Evolutionary conservation across 768 basidiomycete genomes (phyloP).

Genomic region (Dioszegia aurantiaca): DNA sequence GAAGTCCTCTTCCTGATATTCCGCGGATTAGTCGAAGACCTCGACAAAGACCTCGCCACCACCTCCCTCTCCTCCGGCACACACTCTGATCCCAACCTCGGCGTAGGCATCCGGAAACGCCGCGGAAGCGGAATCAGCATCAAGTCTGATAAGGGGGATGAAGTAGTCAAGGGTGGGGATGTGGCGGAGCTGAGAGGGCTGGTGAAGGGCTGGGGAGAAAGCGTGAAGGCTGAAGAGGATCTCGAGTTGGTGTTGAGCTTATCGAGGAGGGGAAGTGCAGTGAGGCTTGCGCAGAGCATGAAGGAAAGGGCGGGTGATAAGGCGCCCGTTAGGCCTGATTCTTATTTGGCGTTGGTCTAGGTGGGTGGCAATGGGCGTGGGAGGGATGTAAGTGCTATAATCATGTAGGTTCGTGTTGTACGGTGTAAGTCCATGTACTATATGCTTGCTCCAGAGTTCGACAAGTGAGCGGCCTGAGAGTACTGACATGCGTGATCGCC

Average conservation of each 20-base stretch:
- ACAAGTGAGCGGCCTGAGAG: too few relatives aligned
- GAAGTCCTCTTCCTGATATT: conserved; percentile 95
- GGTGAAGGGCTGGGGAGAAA: conserved; percentile 12
- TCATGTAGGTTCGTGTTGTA: too few relatives aligned
- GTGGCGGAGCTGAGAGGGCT: conserved; percentile 14
- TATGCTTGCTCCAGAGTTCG: too few relatives aligned
- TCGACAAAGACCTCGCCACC: conserved; percentile 57
- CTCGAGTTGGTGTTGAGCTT: conserved; percentile 11
- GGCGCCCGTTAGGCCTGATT: too few relatives aligned
- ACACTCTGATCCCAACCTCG: neutral
- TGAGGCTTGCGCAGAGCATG: neutral
- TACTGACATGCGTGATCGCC: too few relatives aligned
- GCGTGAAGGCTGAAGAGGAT: conserved; percentile 13
- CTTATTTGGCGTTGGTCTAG: too few relatives aligned
- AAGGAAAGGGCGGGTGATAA: too few relatives aligned
- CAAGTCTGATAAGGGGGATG: conserved; percentile 10
- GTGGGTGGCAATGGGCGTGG: too few relatives aligned
- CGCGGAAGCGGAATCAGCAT: conserved; percentile 14
- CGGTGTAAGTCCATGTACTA: too few relatives aligned
- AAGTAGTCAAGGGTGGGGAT: conserved; percentile 13
- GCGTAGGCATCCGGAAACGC: conserved; percentile 8
- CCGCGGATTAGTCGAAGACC: conserved; percentile 78
- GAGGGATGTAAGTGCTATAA: too few relatives aligned
- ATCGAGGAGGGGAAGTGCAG: conserved; percentile 9
- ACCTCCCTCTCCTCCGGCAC: neutral